These are phyloP conservation scores for Lactarius vividus DNA, from an alignment of 768 basidiomycete genomes.

Conservation along the genomic window DNA sequence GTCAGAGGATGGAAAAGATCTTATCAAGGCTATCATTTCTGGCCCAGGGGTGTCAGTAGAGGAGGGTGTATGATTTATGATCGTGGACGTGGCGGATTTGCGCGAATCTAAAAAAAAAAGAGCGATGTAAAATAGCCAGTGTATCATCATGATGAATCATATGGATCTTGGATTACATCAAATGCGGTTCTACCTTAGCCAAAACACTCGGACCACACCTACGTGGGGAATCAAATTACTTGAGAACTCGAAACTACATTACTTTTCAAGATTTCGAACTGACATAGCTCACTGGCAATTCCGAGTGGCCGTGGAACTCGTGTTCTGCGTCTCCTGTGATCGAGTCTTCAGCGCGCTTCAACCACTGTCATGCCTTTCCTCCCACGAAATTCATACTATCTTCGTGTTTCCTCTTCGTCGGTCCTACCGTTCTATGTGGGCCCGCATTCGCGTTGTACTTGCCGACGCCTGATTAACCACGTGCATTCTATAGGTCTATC, in stretches of 20 bases:
- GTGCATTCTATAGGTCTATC: slow-evolving; percentile 55
- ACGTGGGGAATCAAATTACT: no score
- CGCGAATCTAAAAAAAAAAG: background rate
- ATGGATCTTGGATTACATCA: no score
- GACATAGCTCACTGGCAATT: no score
- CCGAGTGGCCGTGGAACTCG: no score
- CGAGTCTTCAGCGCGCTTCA: background rate
- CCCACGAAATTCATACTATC: slow-evolving; percentile 75
- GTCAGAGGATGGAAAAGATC: slow-evolving; percentile 80
- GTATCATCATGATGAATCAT: background rate
- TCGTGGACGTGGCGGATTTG: background rate
- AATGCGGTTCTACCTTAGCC: no score
- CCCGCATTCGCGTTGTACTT: slow-evolving; percentile 1
- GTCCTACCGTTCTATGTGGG: slow-evolving; percentile 79
- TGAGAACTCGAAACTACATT: no score
- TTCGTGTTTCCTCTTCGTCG: slow-evolving; percentile 70
- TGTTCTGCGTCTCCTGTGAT: no score
- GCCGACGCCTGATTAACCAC: background rate
- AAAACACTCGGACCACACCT: no score
- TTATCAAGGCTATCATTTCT: slow-evolving; percentile 88
- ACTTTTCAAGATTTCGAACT: no score
- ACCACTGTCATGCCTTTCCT: slow-evolving; percentile 54
- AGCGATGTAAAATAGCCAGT: background rate
- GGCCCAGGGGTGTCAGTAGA: slow-evolving; percentile 63
- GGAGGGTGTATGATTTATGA: slow-evolving; percentile 24